These are phyloP conservation scores for Sclerospora graminicola DNA, from an alignment of 352 stramenopile genomes.

Conservation along the genomic window DNA sequence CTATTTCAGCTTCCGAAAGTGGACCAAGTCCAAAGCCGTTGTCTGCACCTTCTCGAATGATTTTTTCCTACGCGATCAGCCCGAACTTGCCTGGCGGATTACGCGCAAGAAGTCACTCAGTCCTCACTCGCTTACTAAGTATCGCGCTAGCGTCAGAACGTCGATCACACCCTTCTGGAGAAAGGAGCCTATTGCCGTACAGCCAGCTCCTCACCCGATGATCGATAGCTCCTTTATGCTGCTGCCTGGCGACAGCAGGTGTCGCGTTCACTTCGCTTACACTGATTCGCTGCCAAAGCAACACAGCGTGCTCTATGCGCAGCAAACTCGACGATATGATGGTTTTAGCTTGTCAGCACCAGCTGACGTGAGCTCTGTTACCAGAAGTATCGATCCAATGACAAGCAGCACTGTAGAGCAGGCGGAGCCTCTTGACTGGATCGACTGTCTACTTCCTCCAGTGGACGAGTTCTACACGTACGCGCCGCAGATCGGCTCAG, in stretches of 20 bases:
- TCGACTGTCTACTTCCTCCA: constrained; percentile 39
- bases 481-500: constrained; percentile 2
- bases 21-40: constrained; percentile 72
- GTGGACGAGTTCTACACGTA: constrained; percentile 37
- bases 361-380: constrained; percentile 4
- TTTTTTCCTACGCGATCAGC: constrained; percentile 57
- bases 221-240: constrained; percentile 7
- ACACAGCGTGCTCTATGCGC: constrained; percentile 14
- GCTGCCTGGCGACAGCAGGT: constrained; percentile 3
- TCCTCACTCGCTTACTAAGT: constrained; percentile 8
- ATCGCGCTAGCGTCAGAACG: constrained; percentile 2
- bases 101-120: constrained; percentile 53
- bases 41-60: constrained; percentile 76
- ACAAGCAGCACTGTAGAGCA: constrained; percentile 6
- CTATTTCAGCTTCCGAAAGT: constrained; percentile 91
- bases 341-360: constrained; percentile 11
- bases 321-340: constrained; percentile 9
- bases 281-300: constrained; percentile 27
- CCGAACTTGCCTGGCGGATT: constrained; percentile 52
- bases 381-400: constrained; percentile 7
- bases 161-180: constrained; percentile 16
- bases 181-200: constrained; percentile 1
- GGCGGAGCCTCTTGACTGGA: constrained; percentile 40
- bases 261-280: constrained; percentile 18
- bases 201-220: constrained; percentile 4